Conservation (phyloP, 1,284 basidiomycete species). For the Ustilago xerochloae region DNA sequence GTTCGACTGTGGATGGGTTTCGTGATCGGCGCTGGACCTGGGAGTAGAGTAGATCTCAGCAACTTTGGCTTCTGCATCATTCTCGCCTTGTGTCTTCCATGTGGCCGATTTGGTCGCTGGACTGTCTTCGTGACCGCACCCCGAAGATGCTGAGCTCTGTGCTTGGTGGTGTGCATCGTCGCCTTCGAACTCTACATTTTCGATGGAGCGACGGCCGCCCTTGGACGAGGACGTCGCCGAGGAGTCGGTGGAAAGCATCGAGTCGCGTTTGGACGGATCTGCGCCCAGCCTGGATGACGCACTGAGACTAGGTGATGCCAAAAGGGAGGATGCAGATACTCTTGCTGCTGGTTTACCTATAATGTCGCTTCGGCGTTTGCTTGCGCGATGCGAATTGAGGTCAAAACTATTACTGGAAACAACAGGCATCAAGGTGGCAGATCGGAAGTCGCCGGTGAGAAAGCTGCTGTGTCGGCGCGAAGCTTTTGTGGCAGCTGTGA, state of each 20-base stretch:
- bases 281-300: too few species aligned
- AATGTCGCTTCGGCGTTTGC: constrained; percentile 15
- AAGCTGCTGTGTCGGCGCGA: constrained; percentile 50
- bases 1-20: too few species aligned
- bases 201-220: constrained; percentile 20
- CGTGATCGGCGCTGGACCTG: constrained; percentile 26
- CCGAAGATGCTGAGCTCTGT: constrained; percentile 37
- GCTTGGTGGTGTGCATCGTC: constrained; percentile 23
- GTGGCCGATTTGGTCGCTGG: background rate
- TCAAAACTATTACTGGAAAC: constrained; percentile 37
- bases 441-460: constrained; percentile 26
- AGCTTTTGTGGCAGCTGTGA: constrained; percentile 7
- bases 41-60: constrained; percentile 30
- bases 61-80: background rate
- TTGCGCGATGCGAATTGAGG: background rate
- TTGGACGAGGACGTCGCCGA: constrained; percentile 37
- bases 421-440: constrained; percentile 30
- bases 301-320: background rate
- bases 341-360: background rate
- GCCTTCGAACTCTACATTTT: constrained; percentile 39
- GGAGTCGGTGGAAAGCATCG: constrained; percentile 42
- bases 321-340: background rate
- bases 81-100: background rate
- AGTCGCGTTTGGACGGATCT: constrained; percentile 19
- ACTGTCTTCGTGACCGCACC: constrained; percentile 22